These are phyloP conservation scores for Phylloporus sp. DNA, from an alignment of 768 basidiomycete genomes.

Conservation along the genomic window DNA sequence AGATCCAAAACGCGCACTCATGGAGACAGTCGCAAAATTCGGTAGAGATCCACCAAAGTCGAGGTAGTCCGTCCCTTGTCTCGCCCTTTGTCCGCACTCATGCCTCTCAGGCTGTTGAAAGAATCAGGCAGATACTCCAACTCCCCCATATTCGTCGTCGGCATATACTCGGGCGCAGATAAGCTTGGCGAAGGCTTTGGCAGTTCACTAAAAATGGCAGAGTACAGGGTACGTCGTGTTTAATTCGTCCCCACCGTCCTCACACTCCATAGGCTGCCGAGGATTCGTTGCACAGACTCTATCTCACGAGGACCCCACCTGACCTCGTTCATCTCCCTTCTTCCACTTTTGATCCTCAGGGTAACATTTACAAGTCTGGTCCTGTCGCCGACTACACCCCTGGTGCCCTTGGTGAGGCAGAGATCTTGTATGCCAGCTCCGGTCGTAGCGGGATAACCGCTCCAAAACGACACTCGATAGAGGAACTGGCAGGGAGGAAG, in stretches of 20 bases:
- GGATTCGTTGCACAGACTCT: constrained; percentile 76
- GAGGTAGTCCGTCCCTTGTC: constrained; percentile 38
- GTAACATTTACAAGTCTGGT: constrained; percentile 49
- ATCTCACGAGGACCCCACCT: constrained; percentile 72
- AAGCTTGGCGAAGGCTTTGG: constrained; percentile 95
- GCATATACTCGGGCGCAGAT: constrained; percentile 77
- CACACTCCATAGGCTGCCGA: constrained; percentile 62
- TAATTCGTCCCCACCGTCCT: background rate
- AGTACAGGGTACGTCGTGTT: constrained; percentile 63
- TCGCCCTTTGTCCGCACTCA: background rate
- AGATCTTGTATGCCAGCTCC: constrained; percentile 66
- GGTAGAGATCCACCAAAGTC: constrained; percentile 62
- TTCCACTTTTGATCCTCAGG: constrained; percentile 61
- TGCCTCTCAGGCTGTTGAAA: constrained; percentile 61
- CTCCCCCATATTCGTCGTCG: constrained; percentile 93
- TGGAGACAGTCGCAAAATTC: constrained; percentile 68
- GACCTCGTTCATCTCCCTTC: constrained; percentile 67
- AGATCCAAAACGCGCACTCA: constrained; percentile 74
- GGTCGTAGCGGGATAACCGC: constrained; percentile 45
- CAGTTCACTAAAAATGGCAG: constrained; percentile 89
- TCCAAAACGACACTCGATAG: constrained; percentile 29
- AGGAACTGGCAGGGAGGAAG: constrained; percentile 18
- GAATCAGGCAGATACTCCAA: constrained; percentile 91
- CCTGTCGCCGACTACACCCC: constrained; percentile 47
- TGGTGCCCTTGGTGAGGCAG: constrained; percentile 52